Evolutionary conservation across 78 protist genomes (phyloP), one percentile per base, ranked within the genome.

Genomic region (Emiliania huxleyi): DNA sequence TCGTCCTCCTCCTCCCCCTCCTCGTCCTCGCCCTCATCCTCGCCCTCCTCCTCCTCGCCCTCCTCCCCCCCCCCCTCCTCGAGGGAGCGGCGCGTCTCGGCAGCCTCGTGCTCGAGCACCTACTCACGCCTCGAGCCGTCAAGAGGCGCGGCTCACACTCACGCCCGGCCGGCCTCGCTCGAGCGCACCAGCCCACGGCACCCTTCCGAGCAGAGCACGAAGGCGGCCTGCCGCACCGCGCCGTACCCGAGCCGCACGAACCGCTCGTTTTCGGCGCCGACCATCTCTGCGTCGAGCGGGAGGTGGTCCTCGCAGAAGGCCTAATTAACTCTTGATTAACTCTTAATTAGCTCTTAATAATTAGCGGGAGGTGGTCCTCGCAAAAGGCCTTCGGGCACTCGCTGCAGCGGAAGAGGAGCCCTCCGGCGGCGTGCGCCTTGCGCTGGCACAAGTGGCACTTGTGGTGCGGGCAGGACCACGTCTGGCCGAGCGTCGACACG

Each of bases 321-420:
- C n/a, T n/a, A n/a, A n/a, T n/a, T n/a, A n/a, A n/a, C n/a, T n/a
- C n/a, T n/a, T n/a, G n/a, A n/a, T n/a, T n/a, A n/a, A n/a, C n/a
- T n/a, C n/a, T n/a, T n/a, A n/a, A n/a, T n/a, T 25, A 25, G 33
- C 71, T 56, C 6, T 18, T 56, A 6, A 56, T 49, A 5, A 12
- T 5, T 5, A 40, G 23, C 42, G 85, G 85, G 15, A 77, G 23
- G 46, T 77, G 85, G 46, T 77, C 85, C 23, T 77, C 85, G 87
- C 93, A 91, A 73, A 62, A 91, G 55, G 84, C 92, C 26, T 44
- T 90, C 35, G 92, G 92, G 35, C 93, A 91, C 38, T 42, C 48
- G 38, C 37, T 11, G 93, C 93, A 91, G 25, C 93, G 93, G 85
- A 91, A 91, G n/a, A 91, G 81, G 62, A 91, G 71, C 0, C 93